Evolutionary conservation across 129 eudicot genomes (phyloP).

Genomic region (Sambucus nigra): DNA sequence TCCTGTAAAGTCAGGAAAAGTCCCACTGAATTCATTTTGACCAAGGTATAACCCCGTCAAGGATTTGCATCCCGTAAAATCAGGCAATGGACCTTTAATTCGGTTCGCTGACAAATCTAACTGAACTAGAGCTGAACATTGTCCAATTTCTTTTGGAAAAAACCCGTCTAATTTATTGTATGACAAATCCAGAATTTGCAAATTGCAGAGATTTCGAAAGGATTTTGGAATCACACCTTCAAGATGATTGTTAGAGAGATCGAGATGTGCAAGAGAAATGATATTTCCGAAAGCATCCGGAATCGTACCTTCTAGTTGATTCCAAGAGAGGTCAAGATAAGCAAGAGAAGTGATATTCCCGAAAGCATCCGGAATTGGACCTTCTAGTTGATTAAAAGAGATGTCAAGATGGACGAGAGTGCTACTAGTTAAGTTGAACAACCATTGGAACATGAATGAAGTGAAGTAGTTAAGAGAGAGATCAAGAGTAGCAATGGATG

Average conservation of each 20-base stretch:
- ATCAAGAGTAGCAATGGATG: neutral
- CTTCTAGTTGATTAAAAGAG: neutral
- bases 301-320: conserved; percentile 1
- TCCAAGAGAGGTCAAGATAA: conserved; percentile 7
- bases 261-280: conserved; percentile 1
- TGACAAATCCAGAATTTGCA: neutral
- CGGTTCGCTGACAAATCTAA: neutral
- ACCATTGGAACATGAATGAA: conserved; percentile 7
- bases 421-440: conserved; percentile 6
- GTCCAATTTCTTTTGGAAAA: neutral
- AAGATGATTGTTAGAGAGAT: conserved; percentile 1
- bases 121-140: neutral
- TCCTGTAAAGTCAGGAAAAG: conserved; percentile 4
- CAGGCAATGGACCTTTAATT: neutral
- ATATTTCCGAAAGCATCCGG: conserved; percentile 1
- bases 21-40: conserved; percentile 13
- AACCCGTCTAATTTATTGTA: neutral
- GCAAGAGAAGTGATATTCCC: neutral
- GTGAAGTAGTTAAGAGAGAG: neutral
- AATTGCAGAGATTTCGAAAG: neutral
- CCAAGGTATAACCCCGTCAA: neutral
- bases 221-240: conserved; percentile 7
- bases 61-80: conserved; percentile 9
- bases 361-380: conserved; percentile 6
- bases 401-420: too few species aligned